Evolutionary conservation across 225 moss, liverwort and hornwort species (phyloP), one percentile per base, ranked within the genome.

Genomic region (Asterella californica): DNA sequence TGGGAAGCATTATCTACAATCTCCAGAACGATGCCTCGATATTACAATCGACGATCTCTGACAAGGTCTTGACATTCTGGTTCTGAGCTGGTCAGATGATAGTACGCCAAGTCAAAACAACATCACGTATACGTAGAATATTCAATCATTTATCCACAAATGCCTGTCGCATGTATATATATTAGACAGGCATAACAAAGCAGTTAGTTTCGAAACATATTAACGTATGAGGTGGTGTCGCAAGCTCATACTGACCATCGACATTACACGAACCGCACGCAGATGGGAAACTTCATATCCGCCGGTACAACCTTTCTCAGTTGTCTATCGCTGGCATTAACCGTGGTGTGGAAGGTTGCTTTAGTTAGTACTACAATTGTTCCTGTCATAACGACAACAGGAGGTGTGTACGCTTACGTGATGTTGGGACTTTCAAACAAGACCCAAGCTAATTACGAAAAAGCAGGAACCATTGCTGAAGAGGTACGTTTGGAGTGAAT

Each of bases 391-490:
- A 70, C 72, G 25, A 37, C 72, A 36, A 71, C 80, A 30, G 71
- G 54, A 0, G 78, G 80, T 22, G 33, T 27, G 8, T 80, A 80
- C 72, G 80, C 80, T 7, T 52, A 53, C 47, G 25, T 59, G 36
- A 54, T 80, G 53, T 72, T 73, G 15, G 80, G 72, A n/a, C 71
- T 69, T 24, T 11, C 80, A 1, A 73, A 38, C 72, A 72, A 80
- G 38, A 80, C 70, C n/a, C 72, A 72, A 60, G 72, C 15, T 15
- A 71, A 70, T 54, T 72, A 80, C 52, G 38, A 22, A 37, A 59
- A 60, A 15, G 80, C 80, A 0, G 80, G 80, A 36, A 38, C 69
- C 21, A 55, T 80, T 55, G 80, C 80, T 37, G 72, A 80, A 42
- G 29, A 80, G 72, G 72, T 72, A 60, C 15, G 52, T 52, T 52